phyloP scores from a whole-genome alignment of 2,329 filamentous ascomycete genomes.

The Cladosporium phlei region DNA sequence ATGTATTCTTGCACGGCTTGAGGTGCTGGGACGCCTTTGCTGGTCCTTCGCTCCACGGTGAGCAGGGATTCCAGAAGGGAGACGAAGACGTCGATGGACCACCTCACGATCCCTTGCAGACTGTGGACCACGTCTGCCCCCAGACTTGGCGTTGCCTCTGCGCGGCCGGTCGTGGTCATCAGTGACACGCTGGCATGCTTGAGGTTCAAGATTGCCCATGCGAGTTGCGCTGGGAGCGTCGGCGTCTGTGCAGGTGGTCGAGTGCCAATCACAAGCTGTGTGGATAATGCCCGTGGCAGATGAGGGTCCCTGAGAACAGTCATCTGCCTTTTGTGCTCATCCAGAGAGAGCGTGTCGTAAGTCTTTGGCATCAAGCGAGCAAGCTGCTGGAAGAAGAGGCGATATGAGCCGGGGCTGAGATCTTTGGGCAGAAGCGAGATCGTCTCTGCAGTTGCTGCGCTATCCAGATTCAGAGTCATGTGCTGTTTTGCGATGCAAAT shows the following conservation, averaged over 20 bases:
- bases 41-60: conserved; percentile 30
- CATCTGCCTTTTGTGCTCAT: conserved; percentile 54
- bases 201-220: conserved; percentile 69
- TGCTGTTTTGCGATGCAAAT: conserved; percentile 32
- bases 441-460: conserved; percentile 47
- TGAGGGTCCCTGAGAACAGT: conserved; percentile 62
- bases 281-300: conserved; percentile 1
- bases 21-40: conserved; percentile 9
- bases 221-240: conserved; percentile 65
- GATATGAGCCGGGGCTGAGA: conserved; percentile 54
- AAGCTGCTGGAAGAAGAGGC: conserved; percentile 60
- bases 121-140: conserved; percentile 63
- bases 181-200: conserved; percentile 51
- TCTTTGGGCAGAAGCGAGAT: conserved; percentile 38
- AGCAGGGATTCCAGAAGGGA: conserved; percentile 53
- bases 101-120: conserved; percentile 69
- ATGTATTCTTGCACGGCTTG: conserved; percentile 21
- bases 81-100: conserved; percentile 64
- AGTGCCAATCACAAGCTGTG: conserved; percentile 7
- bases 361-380: conserved; percentile 66
- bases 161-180: conserved; percentile 16
- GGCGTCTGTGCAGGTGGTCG: conserved; percentile 36
- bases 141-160: conserved; percentile 2
- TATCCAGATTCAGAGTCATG: conserved; percentile 35
- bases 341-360: conserved; percentile 77